Percentiles rank a stretch among this genome's conserved stretches.
phyloP scores from a whole-genome alignment of 306 rosid genomes.

The Rubus parviflorus region DNA sequence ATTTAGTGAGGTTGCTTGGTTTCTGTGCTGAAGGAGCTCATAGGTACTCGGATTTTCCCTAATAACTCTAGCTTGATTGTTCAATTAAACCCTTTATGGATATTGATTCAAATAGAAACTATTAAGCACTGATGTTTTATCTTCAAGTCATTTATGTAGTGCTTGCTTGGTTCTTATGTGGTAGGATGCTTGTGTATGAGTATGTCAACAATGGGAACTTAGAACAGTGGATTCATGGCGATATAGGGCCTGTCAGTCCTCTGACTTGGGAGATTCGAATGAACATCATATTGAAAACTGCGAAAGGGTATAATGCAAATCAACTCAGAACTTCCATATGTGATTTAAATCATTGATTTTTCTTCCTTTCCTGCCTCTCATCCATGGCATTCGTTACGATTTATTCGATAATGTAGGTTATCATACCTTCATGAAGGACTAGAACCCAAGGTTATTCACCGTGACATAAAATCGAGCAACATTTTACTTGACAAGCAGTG shows the following conservation, averaged over 20 bases:
- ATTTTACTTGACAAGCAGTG: conserved; percentile 83
- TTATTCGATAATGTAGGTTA: conserved; percentile 43
- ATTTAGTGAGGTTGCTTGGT: conserved; percentile 79
- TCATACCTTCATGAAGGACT: conserved; percentile 88
- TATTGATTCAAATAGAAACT: background rate
- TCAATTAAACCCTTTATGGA: background rate
- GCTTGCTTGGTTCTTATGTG: conserved; percentile 6
- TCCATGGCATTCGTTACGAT: background rate
- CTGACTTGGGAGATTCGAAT: conserved; percentile 85
- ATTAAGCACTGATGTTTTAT: background rate
- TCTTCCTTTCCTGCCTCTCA: conserved; percentile 3
- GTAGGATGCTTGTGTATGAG: conserved; percentile 91
- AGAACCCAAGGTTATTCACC: conserved; percentile 93
- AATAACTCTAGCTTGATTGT: background rate
- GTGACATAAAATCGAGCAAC: conserved; percentile 88
- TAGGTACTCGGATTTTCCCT: conserved; percentile 44
- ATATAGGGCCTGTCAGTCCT: conserved; percentile 78
- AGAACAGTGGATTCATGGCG: conserved; percentile 92
- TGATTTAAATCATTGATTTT: background rate
- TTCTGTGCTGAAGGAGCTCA: conserved; percentile 97
- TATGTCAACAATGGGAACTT: conserved; percentile 81
- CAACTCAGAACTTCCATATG: background rate
- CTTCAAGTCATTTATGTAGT: conserved; percentile 3
- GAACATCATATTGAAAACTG: conserved; percentile 76
- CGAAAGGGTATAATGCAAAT: conserved; percentile 61